Percentiles rank a stretch among this genome's conserved stretches.
These are phyloP conservation scores for Umbelopsis ramanniana DNA, from an alignment of 192 early-diverging fungal species.

Conservation along the genomic window DNA sequence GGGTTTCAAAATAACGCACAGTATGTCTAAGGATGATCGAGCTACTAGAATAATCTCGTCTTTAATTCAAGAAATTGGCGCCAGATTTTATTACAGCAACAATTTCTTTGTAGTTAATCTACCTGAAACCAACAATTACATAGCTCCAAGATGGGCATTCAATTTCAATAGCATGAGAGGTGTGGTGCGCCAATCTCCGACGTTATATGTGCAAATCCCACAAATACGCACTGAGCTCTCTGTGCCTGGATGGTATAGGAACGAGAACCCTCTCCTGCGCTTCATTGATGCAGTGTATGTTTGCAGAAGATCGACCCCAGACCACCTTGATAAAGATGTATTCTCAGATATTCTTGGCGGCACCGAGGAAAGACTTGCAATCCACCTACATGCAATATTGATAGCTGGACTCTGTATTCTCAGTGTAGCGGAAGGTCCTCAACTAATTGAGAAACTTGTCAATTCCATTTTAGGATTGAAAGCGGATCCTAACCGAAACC, in stretches of 20 bases:
- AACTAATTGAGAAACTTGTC: background rate
- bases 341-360: background rate
- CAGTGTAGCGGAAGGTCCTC: background rate
- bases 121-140: background rate
- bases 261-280: background rate
- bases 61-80: background rate
- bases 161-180: background rate
- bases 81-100: background rate
- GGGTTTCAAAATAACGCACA: too few species aligned
- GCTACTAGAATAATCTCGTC: background rate
- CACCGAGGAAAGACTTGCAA: background rate
- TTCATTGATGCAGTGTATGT: background rate
- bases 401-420: background rate
- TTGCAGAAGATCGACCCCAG: background rate
- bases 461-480: background rate
- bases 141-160: background rate
- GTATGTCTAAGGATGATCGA: too few species aligned
- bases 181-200: background rate
- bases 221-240: background rate
- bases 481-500: background rate
- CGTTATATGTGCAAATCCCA: background rate
- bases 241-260: background rate
- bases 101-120: background rate
- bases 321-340: background rate
- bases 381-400: background rate